phyloP scores from a whole-genome alignment of 495 filamentous ascomycete species.

The Choiromyces venosus region DNA sequence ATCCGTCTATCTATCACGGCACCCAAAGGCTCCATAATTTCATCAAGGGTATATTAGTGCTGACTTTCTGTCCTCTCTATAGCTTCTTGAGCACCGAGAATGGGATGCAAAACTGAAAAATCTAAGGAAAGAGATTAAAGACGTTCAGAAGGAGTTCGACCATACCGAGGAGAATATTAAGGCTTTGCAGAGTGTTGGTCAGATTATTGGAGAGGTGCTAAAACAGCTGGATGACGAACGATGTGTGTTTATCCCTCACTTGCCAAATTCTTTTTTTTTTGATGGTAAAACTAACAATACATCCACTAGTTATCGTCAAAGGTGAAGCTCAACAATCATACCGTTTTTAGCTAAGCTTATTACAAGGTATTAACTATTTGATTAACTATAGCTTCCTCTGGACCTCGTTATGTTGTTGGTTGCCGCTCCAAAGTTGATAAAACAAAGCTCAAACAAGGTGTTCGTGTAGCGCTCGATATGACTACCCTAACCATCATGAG shows the following conservation, averaged over 20 bases:
- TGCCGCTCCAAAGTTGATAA: constrained; percentile 98
- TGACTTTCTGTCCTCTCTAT: constrained; percentile 42
- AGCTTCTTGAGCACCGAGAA: constrained; percentile 92
- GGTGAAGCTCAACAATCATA: constrained; percentile 19
- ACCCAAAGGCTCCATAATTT: neutral
- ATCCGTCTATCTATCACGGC: neutral
- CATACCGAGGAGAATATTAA: constrained; percentile 99
- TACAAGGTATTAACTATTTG: constrained; percentile 50
- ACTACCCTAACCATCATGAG: constrained; percentile 99
- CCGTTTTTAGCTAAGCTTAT: constrained; percentile 23
- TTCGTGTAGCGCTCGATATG: constrained; percentile 98
- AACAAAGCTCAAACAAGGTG: constrained; percentile 92
- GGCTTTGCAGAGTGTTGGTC: constrained; percentile 95
- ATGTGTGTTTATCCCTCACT: constrained; percentile 58
- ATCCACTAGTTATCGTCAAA: constrained; percentile 39
- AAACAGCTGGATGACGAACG: constrained; percentile 98
- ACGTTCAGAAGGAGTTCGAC: constrained; percentile 87
- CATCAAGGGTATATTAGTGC: neutral
- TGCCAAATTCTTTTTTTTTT: neutral
- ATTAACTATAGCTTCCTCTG: constrained; percentile 78
- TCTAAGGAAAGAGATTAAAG: constrained; percentile 89
- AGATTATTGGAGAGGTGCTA: constrained; percentile 98
- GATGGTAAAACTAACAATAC: constrained; percentile 23
- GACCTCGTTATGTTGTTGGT: constrained; percentile 95
- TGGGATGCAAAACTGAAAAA: constrained; percentile 96